Base-by-base conservation (phyloP, 2,329 filamentous ascomycete species). In the Sarocladium oryzae region DNA sequence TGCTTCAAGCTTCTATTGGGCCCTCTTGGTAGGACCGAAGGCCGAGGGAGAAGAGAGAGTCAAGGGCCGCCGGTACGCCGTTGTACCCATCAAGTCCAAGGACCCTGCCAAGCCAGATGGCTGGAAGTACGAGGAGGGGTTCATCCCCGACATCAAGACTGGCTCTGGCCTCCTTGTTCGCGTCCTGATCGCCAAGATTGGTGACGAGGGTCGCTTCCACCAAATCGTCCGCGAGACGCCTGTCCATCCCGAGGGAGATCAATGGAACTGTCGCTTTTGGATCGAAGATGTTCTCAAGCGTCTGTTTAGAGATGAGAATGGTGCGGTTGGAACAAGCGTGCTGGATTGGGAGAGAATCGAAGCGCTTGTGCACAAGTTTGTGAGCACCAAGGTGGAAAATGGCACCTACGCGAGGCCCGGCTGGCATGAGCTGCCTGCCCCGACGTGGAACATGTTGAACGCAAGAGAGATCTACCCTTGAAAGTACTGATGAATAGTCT, bases 41-140 rank as follows among this genome's bases (percentile, higher is more conserved):
- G 33, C 28, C 2, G 66, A 69, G 40, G 49, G 53, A 15, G 32
- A 28, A 2, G 7, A 21, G 1, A 16, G 37, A 2, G 56, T 61
- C 7, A 53, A 56, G 7, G 67, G 67, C 7, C 43, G 43, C 8
- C 43, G 43, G 6, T 48, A 48, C n/a, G 43, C 43, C 3, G 28
- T 48, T 33, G 43, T 33, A 9, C 43, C 43, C 10, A 33, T 48
- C 15, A 48, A 16, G 10, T 20, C 43, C 43, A 21, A 6, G 4
- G 43, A 48, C 15, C 53, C 74, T 72, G 28, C 43, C 7, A 48
- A 48, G 26, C 77, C 78, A 2, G 37, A 57, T 3, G 77, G 78
- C 56, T 89, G 85, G 85, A 84, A 82, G 69, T 89, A 90, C 74
- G 82, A 78, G 61, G 72, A 66, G 16, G 2, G 30, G 0, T 0